Percentiles rank a stretch among this genome's conserved stretches.
phyloP scores from a whole-genome alignment of 148 eudicot genomes.

The Dianthus caryophyllus region DNA sequence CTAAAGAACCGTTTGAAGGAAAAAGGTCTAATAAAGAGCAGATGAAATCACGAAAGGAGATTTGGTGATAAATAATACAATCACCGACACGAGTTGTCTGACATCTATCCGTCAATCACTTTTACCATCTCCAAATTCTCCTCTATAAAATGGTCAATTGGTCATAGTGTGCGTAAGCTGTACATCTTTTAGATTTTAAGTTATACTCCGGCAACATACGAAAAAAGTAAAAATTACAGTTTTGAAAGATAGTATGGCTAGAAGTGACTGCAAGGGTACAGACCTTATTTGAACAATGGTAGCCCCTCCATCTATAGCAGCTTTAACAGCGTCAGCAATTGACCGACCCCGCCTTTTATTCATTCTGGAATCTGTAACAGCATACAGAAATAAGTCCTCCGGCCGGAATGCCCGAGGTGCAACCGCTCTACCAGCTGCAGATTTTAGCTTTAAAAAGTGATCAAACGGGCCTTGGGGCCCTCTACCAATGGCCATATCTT shows the following conservation, averaged over 20 bases:
- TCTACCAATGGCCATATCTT: constrained; percentile 62
- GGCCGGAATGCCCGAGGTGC: constrained; percentile 46
- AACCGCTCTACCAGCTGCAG: constrained; percentile 24
- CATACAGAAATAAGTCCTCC: constrained; percentile 66
- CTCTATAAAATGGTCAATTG: not conserved
- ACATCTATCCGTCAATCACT: too few relatives aligned
- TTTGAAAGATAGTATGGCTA: not conserved
- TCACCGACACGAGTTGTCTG: too few relatives aligned
- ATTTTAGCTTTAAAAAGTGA: constrained; percentile 69
- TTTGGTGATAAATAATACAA: too few relatives aligned
- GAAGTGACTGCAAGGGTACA: constrained; percentile 13
- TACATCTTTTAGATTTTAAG: not conserved
- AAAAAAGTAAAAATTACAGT: not conserved
- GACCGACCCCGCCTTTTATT: constrained; percentile 83
- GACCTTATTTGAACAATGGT: constrained; percentile 88
- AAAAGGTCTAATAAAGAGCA: too few relatives aligned
- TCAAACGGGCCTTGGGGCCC: constrained; percentile 91
- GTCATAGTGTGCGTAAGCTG: not conserved
- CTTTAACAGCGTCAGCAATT: constrained; percentile 70
- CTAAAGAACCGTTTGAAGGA: too few relatives aligned
- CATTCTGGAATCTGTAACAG: constrained; percentile 98
- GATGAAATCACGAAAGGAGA: too few relatives aligned
- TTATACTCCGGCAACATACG: not conserved
- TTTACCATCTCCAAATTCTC: too few relatives aligned
- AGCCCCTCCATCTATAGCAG: constrained; percentile 90